These are phyloP conservation scores for Naganishia randhawae DNA, from an alignment of 768 basidiomycete genomes.

Conservation along the genomic window DNA sequence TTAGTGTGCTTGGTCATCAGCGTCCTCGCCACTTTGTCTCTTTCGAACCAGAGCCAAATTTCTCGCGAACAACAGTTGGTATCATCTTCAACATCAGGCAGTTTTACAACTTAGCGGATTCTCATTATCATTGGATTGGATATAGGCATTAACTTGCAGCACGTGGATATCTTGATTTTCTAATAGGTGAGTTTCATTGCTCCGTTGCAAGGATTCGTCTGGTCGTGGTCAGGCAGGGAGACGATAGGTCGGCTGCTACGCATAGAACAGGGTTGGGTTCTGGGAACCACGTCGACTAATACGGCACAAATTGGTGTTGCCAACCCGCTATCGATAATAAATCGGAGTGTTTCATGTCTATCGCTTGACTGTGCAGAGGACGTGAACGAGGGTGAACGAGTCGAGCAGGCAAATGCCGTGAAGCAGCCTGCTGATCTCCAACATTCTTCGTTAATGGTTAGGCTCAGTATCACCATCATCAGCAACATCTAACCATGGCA, in stretches of 20 bases:
- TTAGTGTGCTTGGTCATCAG: constrained; percentile 17
- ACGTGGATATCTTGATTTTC: not conserved
- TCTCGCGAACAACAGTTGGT: not conserved
- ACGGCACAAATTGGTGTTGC: not conserved
- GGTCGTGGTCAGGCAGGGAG: not conserved
- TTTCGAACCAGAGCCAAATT: not conserved
- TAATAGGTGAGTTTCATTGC: not conserved
- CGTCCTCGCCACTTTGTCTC: constrained; percentile 1
- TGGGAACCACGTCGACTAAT: not conserved
- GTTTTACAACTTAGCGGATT: not conserved
- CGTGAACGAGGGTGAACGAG: not conserved
- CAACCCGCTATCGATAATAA: not conserved
- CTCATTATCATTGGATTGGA: not conserved
- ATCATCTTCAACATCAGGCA: not conserved
- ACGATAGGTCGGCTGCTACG: too few species aligned
- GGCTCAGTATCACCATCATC: not conserved
- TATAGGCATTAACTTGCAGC: constrained; percentile 1
- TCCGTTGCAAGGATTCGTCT: not conserved
- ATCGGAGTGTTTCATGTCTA: too few species aligned
- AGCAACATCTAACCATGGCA: constrained; percentile 35
- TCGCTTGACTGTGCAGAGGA: not conserved
- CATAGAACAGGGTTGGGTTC: too few species aligned
- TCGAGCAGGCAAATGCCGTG: not conserved
- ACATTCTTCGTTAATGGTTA: not conserved
- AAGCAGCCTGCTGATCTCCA: not conserved